phyloP scores from a whole-genome alignment of 2,329 filamentous ascomycete genomes.

The Aureobasidium sp. region DNA sequence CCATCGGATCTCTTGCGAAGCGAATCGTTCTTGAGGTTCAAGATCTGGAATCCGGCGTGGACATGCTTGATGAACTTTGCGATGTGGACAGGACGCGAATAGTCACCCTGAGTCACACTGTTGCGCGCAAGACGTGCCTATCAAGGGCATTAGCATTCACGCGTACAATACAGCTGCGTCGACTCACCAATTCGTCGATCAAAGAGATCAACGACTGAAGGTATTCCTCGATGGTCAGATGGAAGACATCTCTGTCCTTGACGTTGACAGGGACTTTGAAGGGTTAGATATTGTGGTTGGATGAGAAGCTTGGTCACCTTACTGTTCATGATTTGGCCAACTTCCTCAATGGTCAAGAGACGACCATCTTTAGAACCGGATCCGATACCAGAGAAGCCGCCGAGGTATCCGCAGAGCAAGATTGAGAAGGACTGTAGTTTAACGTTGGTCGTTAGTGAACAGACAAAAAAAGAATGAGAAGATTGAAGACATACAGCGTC shows the following conservation, averaged over 20 bases:
- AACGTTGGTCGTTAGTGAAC: background rate
- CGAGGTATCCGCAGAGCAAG: conserved; percentile 67
- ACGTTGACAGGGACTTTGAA: conserved; percentile 76
- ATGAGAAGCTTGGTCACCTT: background rate
- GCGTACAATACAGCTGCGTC: background rate
- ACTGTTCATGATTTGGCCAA: conserved; percentile 72
- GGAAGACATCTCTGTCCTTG: conserved; percentile 83
- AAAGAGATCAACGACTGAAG: conserved; percentile 79
- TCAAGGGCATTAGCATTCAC: background rate
- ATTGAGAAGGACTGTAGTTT: conserved; percentile 47
- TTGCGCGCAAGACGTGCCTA: conserved; percentile 83
- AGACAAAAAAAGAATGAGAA: background rate
- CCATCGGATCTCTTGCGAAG: conserved; percentile 81
- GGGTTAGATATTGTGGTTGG: background rate
- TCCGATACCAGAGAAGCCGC: conserved; percentile 48
- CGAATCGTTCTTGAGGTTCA: conserved; percentile 95
- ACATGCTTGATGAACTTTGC: conserved; percentile 90
- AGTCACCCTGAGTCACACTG: conserved; percentile 86
- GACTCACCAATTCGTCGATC: conserved; percentile 70
- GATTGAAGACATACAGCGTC: conserved; percentile 54
- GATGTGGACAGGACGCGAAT: conserved; percentile 76
- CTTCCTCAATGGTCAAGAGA: conserved; percentile 80
- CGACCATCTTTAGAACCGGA: conserved; percentile 42
- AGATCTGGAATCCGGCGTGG: conserved; percentile 90
- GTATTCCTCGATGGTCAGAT: conserved; percentile 96